phyloP scores from a whole-genome alignment of 768 basidiomycete species.

The Lanmaoa rubissima region DNA sequence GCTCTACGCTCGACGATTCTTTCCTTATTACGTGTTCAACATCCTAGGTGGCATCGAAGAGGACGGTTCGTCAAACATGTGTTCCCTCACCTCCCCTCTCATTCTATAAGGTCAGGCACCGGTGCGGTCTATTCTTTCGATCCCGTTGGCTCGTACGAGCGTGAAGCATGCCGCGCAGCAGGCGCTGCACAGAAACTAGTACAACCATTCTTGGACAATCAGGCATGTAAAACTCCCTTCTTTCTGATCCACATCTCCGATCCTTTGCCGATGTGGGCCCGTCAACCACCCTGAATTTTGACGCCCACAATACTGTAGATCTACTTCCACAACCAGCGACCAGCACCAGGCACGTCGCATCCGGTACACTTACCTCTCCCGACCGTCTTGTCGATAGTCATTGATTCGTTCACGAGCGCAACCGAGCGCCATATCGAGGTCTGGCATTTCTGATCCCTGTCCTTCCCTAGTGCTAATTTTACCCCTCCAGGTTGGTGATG shows the following conservation, averaged over 20 bases:
- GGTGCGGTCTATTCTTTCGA: constrained; percentile 99
- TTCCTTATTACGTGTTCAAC: constrained; percentile 98
- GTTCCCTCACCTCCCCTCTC: not conserved
- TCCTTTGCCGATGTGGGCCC: constrained; percentile 48
- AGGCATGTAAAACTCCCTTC: constrained; percentile 53
- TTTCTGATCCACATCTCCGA: constrained; percentile 37
- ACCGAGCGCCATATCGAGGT: constrained; percentile 99
- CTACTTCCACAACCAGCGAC: constrained; percentile 94
- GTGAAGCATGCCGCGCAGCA: constrained; percentile 94
- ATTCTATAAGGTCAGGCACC: constrained; percentile 52
- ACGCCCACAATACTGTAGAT: constrained; percentile 52
- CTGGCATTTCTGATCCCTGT: constrained; percentile 20
- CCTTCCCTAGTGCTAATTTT: constrained; percentile 1
- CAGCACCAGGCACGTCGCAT: constrained; percentile 68
- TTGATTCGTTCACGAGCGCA: constrained; percentile 95
- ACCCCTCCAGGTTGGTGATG: constrained; percentile 79
- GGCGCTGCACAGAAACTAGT: constrained; percentile 93
- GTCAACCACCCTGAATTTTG: constrained; percentile 25
- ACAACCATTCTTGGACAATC: constrained; percentile 98
- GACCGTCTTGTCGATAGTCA: constrained; percentile 81
- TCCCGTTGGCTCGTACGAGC: constrained; percentile 97
- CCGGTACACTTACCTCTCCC: constrained; percentile 80
- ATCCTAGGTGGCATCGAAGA: constrained; percentile 96
- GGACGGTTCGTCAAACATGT: constrained; percentile 63
- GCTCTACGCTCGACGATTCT: constrained; percentile 94